Base-by-base conservation (phyloP, 2,329 filamentous ascomycete genomes). In the Chrysosphaeria jannelii region DNA sequence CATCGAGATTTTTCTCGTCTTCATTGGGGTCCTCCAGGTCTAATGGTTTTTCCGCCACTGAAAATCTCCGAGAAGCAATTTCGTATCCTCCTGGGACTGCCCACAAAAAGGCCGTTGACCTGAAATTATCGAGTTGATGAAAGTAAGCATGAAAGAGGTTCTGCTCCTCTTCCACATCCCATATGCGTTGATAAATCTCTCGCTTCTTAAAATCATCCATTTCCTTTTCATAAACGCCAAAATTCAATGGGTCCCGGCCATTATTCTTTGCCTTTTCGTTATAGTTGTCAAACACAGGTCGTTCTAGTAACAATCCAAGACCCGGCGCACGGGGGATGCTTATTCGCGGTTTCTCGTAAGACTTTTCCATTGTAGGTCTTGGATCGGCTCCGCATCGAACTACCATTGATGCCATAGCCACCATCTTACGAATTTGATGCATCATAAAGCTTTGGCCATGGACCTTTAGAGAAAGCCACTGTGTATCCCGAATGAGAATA, bases 381-480 rank as follows among this genome's bases (percentile, higher is more conserved):
- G 71, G 53, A 10, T 67, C 66, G n/a, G 67, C 67, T 23, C 76
- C 85, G 41, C 72, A 88, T 18, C 85, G 67, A 5, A 88, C 69
- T 5, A 81, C 52, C 29, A 97, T 53, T 16, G 75, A 64, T 6
- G 65, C 75, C 69, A 97, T 78, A 27, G 74, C 76, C 10, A 97
- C 75, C 85, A 97, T 93, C 47, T 93, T 97, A 37, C 85, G 69
- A 44, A 97, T 97, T 48, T 97, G 85, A 45, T 97, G 85, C 85
- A 97, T 97, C 85, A 97, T 97, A 55, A 97, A 97, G 38, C 70
- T 81, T 45, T 97, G 85, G 0, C 85, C 85, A 44, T 97, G 85
- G 13, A 97, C 79, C 41, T 89, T 90, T 33, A 93, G 53, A 20
- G 71, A 85, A 4, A 97, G 53, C 85, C 85, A 97, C 49, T 97